Evolutionary conservation across 257 asterid species (phyloP).

Genomic region (Capsicum baccatum): DNA sequence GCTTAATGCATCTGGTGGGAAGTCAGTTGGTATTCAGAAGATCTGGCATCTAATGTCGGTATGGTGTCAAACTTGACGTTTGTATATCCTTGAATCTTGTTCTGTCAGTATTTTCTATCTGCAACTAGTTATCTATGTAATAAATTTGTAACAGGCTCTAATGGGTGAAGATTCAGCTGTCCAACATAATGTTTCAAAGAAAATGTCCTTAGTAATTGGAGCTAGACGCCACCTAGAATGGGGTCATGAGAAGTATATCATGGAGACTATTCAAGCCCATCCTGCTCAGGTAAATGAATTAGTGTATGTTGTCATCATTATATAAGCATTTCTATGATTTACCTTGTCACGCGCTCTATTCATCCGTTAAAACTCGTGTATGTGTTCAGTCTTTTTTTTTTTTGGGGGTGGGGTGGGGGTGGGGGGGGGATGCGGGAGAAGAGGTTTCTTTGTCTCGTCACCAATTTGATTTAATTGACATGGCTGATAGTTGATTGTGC

Average conservation of each 20-base stretch:
- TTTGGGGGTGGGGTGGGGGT: not conserved
- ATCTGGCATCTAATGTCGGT: constrained; percentile 95
- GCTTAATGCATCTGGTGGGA: constrained; percentile 75
- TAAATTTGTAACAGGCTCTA: constrained; percentile 57
- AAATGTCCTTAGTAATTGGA: constrained; percentile 82
- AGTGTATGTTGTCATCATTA: not conserved
- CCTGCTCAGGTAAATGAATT: constrained; percentile 76
- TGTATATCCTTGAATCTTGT: not conserved
- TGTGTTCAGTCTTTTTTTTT: not conserved
- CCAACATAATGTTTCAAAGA: constrained; percentile 57
- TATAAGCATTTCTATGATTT: not conserved
- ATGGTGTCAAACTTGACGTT: constrained; percentile 31
- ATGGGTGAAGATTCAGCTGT: constrained; percentile 70
- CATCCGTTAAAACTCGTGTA: not conserved
- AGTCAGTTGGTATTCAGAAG: constrained; percentile 92
- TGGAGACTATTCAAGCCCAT: constrained; percentile 91
- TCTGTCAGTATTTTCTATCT: not conserved
- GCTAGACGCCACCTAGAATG: constrained; percentile 93
- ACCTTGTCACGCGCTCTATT: not conserved
- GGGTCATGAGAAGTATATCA: constrained; percentile 92
- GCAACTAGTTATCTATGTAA: constrained; percentile 21
- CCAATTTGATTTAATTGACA: not conserved
- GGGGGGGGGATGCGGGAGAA: not conserved
- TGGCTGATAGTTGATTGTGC: not conserved
- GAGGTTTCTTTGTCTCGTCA: not conserved